Base-by-base conservation (phyloP, 306 rosid species). In the Canavalia gladiata region DNA sequence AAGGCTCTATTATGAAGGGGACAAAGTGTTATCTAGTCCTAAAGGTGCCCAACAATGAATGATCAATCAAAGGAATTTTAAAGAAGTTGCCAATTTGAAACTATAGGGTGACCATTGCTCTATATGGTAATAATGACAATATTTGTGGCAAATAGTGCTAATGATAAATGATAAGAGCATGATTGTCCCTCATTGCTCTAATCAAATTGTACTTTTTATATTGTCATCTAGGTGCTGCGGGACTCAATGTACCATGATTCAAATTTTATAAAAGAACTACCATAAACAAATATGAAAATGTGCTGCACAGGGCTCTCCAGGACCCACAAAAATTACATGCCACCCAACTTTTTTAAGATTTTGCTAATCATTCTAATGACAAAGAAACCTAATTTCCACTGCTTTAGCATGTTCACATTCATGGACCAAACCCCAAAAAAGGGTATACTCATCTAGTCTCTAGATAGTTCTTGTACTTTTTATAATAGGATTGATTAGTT, bases 161-260 rank as follows among this genome's bases (percentile, higher is more conserved):
- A 84, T 81, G 75, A 83, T 82, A 70, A 51, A 71, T 80, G 43
- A 81, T 82, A 82, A 82, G 86, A 51, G 51, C 83, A 86, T 90
- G 82, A 87, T 87, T 83, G 84, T 79, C 74, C 79, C 34, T 30
- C n/a, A 46, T 77, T 77, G 41, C 60, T 82, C 52, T 64, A 76
- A 64, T 69, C 56, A 59, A 80, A 37, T 63, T 69, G 47, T 54
- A 65, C 79, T 68, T 76, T 71, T 33, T 45, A 42, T 41, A 58
- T 33, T 71, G 18, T 35, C n/a, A 46, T 62, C 28, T 70, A 6
- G 75, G 35, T 75, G 72, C 30, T 18, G 47, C 1, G 55, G 4
- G 62, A 71, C 75, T 64, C 37, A n/a, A 31, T 46, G 9, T 60
- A 43, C 64, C 34, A 63, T 70, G 64, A 75, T 71, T 75, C 76